A percentile compares a stretch with the other conserved stretches of the same genome.
phyloP scores from a whole-genome alignment of 495 filamentous ascomycete species.

The Xylaria palmicola region DNA sequence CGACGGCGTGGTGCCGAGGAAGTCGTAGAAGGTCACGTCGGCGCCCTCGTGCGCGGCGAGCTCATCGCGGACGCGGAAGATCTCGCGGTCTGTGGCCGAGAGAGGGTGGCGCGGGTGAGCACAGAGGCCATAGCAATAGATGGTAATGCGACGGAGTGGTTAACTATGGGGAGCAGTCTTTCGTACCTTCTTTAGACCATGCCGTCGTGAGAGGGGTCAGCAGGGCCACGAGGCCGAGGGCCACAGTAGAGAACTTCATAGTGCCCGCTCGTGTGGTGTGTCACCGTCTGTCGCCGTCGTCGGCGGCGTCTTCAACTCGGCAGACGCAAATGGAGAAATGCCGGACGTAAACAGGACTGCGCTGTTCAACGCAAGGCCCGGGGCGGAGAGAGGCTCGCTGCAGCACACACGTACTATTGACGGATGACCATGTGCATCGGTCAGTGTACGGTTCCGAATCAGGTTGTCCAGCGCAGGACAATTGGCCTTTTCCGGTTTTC shows the following conservation, averaged over 20 bases:
- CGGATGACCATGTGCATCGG: neutral
- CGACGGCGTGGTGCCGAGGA: constrained; percentile 68
- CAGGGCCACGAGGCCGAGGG: constrained; percentile 56
- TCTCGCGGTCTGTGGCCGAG: constrained; percentile 82
- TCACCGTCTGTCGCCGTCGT: neutral
- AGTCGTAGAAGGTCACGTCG: constrained; percentile 92
- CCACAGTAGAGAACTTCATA: constrained; percentile 53
- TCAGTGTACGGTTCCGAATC: neutral
- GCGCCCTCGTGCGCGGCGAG: constrained; percentile 70
- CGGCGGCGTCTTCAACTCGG: neutral
- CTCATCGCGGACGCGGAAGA: constrained; percentile 91
- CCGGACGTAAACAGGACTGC: neutral
- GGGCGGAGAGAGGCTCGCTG: neutral
- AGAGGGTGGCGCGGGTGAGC: neutral
- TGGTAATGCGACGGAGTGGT: constrained; percentile 9
- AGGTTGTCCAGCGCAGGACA: neutral
- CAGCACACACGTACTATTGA: neutral
- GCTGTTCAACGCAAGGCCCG: neutral
- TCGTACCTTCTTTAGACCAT: constrained; percentile 81
- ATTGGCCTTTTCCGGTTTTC: constrained; percentile 2
- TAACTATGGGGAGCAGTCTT: neutral
- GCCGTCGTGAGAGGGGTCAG: constrained; percentile 64
- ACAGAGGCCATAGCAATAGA: constrained; percentile 1
- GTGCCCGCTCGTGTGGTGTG: constrained; percentile 28
- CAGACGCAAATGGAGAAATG: neutral